Percentiles rank a stretch among this genome's conserved stretches.
Conservation (phyloP, 2,329 filamentous ascomycete species). For the Fusarium sp. region DNA sequence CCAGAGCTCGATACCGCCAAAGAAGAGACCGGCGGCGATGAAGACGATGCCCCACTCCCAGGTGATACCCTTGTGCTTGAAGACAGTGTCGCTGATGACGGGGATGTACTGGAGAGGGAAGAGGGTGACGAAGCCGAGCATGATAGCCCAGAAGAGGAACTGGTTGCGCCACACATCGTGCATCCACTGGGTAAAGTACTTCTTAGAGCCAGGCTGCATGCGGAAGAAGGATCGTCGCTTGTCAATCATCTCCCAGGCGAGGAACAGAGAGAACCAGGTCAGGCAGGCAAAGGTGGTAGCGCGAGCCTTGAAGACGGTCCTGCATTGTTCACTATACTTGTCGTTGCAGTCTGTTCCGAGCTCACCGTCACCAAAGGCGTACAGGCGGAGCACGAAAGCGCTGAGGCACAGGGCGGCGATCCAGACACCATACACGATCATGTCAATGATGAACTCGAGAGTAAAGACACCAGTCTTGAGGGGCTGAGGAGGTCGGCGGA, state of each 20-base stretch:
- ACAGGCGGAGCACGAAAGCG: conserved; percentile 73
- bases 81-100: conserved; percentile 68
- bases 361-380: conserved; percentile 70
- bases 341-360: conserved; percentile 73
- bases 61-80: conserved; percentile 69
- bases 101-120: conserved; percentile 69
- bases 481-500: conserved; percentile 74
- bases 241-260: conserved; percentile 83
- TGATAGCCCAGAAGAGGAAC: conserved; percentile 76
- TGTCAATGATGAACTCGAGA: conserved; percentile 73
- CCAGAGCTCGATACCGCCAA: conserved; percentile 68
- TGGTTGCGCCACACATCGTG: conserved; percentile 77
- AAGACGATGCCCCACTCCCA: conserved; percentile 75
- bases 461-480: conserved; percentile 74
- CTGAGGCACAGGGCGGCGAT: conserved; percentile 73
- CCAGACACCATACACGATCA: conserved; percentile 76
- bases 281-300: conserved; percentile 80
- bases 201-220: conserved; percentile 73
- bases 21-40: conserved; percentile 65
- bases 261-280: conserved; percentile 81
- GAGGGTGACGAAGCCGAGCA: conserved; percentile 60
- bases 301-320: conserved; percentile 76
- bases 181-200: conserved; percentile 74
- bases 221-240: conserved; percentile 80
- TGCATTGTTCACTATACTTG: conserved; percentile 64